A percentile compares a stretch with the other conserved stretches of the same genome.
phyloP scores from a whole-genome alignment of 108 stramenopile genomes.

The Skeletonema menzelii region DNA sequence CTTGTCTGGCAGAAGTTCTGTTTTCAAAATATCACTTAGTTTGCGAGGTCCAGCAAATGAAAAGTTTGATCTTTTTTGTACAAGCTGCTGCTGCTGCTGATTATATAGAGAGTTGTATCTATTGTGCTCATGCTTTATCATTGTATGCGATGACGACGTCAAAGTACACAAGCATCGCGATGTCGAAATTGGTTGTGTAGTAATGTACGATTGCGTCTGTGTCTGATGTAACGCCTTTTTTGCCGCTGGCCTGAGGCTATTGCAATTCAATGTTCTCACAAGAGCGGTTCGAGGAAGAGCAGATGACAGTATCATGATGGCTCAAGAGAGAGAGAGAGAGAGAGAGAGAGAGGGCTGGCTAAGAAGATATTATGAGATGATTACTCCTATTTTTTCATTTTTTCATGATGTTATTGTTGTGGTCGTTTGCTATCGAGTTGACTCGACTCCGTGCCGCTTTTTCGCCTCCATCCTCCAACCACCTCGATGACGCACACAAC shows the following conservation, averaged over 20 bases:
- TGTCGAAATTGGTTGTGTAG: neutral
- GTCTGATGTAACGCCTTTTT: neutral
- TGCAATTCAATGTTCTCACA: neutral
- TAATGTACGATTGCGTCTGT: neutral
- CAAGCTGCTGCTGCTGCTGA: neutral
- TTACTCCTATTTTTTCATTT: no score
- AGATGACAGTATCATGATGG: neutral
- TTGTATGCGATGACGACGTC: neutral
- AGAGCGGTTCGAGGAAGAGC: neutral
- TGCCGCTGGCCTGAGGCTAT: neutral
- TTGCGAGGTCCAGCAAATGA: conserved; percentile 62
- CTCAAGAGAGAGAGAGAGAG: neutral
- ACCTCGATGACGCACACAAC: conserved; percentile 8
- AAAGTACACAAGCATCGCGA: neutral
- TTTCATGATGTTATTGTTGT: no score
- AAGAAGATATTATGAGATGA: no score
- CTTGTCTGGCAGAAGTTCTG: conserved; percentile 65
- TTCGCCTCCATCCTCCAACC: no score
- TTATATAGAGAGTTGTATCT: neutral
- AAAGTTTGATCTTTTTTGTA: conserved; percentile 22
- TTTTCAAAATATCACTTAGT: conserved; percentile 76
- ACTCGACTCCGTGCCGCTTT: no score
- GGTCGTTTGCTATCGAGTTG: no score
- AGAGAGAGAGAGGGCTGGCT: no score
- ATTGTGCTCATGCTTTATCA: neutral